A percentile compares a stretch with the other conserved stretches of the same genome.
phyloP scores from a whole-genome alignment of 495 filamentous ascomycete species.

The Penicillium simplicissimum region DNA sequence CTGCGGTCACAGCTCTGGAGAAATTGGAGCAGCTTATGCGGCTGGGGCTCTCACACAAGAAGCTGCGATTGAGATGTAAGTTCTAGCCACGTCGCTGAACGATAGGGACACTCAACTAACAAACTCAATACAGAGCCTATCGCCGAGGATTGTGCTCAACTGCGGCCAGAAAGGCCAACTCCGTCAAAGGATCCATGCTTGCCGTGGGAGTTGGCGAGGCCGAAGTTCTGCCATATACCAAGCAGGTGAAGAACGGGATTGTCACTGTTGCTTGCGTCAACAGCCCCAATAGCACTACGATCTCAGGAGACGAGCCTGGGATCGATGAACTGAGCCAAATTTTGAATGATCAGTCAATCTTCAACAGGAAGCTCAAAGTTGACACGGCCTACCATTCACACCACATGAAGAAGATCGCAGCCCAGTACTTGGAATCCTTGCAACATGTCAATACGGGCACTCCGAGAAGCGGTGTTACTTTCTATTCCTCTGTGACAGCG shows the following conservation, averaged over 20 bases:
- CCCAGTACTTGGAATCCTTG: slow-evolving; percentile 23
- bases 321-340: slow-evolving; percentile 21
- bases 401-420: slow-evolving; percentile 27
- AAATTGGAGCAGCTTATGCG: slow-evolving; percentile 8
- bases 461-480: not conserved
- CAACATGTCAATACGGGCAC: not conserved
- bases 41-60: not conserved
- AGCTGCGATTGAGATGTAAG: slow-evolving; percentile 3
- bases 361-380: slow-evolving; percentile 18
- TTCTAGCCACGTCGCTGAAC: too few species aligned
- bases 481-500: slow-evolving; percentile 12
- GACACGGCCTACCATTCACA: slow-evolving; percentile 31
- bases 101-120: not conserved
- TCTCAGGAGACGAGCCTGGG: slow-evolving; percentile 3
- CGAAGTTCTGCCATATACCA: not conserved
- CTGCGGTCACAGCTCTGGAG: slow-evolving; percentile 4
- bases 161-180: slow-evolving; percentile 3
- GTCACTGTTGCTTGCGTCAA: slow-evolving; percentile 5
- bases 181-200: not conserved
- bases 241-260: not conserved
- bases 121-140: not conserved
- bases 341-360: slow-evolving; percentile 12
- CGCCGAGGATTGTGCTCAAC: slow-evolving; percentile 2
- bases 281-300: not conserved
- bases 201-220: not conserved